These are phyloP conservation scores for Colletotrichum euphorbiae DNA, from an alignment of 2,329 filamentous ascomycete genomes.

Conservation along the genomic window DNA sequence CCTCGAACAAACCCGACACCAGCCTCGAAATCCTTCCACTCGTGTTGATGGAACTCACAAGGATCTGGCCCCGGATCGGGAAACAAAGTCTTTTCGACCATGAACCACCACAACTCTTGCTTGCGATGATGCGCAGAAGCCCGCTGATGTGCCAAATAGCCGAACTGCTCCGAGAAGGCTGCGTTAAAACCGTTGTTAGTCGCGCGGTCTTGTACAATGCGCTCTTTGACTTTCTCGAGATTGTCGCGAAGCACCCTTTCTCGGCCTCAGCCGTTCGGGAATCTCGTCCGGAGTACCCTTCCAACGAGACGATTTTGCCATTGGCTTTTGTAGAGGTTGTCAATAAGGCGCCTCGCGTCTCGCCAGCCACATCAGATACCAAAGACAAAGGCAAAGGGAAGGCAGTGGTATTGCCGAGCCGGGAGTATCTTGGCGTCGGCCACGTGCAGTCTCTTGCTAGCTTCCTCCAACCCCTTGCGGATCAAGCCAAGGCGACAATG, in stretches of 20 bases:
- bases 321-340: neutral
- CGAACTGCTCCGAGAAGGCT: constrained; percentile 44
- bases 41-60: neutral
- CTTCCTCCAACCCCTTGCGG: neutral
- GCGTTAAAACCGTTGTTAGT: constrained; percentile 35
- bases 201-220: neutral
- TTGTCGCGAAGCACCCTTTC: neutral
- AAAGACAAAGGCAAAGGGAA: constrained; percentile 7
- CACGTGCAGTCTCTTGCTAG: neutral
- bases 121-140: constrained; percentile 42
- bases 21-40: neutral
- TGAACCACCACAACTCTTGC: constrained; percentile 14
- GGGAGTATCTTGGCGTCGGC: no score
- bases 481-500: constrained; percentile 3
- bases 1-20: neutral
- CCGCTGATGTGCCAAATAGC: constrained; percentile 43
- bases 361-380: no score
- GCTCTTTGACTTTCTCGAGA: constrained; percentile 7
- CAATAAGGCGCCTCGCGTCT: neutral
- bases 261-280: neutral
- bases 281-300: neutral
- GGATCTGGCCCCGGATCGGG: constrained; percentile 6
- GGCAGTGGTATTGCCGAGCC: neutral
- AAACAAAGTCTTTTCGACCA: constrained; percentile 10
- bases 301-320: constrained; percentile 10